Percentiles rank a stretch among this genome's conserved stretches.
Conservation (phyloP, 2,329 filamentous ascomycete species). For the Akanthomyces lecanii region DNA sequence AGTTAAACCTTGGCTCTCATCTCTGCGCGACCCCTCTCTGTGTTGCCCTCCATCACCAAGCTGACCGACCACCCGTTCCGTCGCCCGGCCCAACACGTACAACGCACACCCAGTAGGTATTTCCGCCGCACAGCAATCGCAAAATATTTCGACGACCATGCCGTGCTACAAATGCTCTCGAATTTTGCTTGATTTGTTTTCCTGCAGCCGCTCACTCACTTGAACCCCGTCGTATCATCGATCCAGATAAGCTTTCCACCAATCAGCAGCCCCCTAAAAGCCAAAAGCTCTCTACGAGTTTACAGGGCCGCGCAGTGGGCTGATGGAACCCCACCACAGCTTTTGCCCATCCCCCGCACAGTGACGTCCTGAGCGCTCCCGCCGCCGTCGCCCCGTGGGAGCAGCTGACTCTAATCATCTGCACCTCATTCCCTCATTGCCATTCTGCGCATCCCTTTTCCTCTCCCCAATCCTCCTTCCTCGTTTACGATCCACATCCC, state of each 20-base stretch:
- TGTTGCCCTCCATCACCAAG: not conserved
- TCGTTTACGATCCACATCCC: not conserved
- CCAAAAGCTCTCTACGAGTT: not conserved
- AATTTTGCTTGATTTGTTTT: not conserved
- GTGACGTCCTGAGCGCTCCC: not conserved
- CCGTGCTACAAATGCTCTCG: not conserved
- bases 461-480: not conserved
- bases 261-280: not conserved
- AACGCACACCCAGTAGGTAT: not conserved
- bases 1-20: too few relatives aligned
- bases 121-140: too few relatives aligned
- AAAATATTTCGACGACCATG: not conserved
- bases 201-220: too few relatives aligned
- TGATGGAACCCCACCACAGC: not conserved
- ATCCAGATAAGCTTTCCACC: not conserved
- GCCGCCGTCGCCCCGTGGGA: not conserved
- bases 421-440: conserved; percentile 4
- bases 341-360: not conserved
- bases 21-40: not conserved
- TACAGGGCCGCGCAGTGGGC: not conserved
- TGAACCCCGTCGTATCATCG: not conserved
- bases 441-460: not conserved
- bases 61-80: too few relatives aligned
- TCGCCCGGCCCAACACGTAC: not conserved
- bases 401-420: conserved; percentile 12